Evolutionary conservation across 2,329 filamentous ascomycete genomes (phyloP).

Genomic region (Ambrosiella xylebori): DNA sequence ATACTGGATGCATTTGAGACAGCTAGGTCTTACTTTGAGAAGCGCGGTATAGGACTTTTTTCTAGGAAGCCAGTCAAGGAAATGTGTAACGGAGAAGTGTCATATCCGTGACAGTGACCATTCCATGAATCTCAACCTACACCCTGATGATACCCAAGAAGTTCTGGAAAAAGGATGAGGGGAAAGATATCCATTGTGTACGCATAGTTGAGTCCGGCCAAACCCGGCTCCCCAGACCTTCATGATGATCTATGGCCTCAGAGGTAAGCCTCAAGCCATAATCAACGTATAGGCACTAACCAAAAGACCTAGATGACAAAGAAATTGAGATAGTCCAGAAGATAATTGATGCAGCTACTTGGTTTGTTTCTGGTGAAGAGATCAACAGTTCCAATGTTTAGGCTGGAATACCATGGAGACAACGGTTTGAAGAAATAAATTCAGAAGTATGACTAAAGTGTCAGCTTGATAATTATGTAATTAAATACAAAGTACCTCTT

Average conservation of each 20-base stretch:
- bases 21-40: slow-evolving; percentile 62
- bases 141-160: slow-evolving; percentile 57
- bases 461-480: too few species aligned
- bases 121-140: slow-evolving; percentile 63
- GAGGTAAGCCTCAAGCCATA: slow-evolving; percentile 24
- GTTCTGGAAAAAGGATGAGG: slow-evolving; percentile 66
- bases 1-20: slow-evolving; percentile 35
- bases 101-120: slow-evolving; percentile 65
- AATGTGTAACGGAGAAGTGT: slow-evolving; percentile 62
- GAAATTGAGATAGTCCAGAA: slow-evolving; percentile 50
- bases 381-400: not conserved
- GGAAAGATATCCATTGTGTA: slow-evolving; percentile 50
- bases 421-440: too few species aligned
- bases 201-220: slow-evolving; percentile 42
- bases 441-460: too few species aligned
- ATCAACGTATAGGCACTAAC: not conserved
- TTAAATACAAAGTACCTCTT: not conserved
- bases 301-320: slow-evolving; percentile 28
- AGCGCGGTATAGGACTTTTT: slow-evolving; percentile 64
- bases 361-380: slow-evolving; percentile 40
- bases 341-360: slow-evolving; percentile 59
- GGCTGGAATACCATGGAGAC: too few species aligned
- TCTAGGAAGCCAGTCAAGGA: slow-evolving; percentile 46
- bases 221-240: slow-evolving; percentile 59
- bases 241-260: slow-evolving; percentile 66